These are phyloP conservation scores for Antarctomyces pellizariae DNA, from an alignment of 495 filamentous ascomycete species.

Conservation along the genomic window DNA sequence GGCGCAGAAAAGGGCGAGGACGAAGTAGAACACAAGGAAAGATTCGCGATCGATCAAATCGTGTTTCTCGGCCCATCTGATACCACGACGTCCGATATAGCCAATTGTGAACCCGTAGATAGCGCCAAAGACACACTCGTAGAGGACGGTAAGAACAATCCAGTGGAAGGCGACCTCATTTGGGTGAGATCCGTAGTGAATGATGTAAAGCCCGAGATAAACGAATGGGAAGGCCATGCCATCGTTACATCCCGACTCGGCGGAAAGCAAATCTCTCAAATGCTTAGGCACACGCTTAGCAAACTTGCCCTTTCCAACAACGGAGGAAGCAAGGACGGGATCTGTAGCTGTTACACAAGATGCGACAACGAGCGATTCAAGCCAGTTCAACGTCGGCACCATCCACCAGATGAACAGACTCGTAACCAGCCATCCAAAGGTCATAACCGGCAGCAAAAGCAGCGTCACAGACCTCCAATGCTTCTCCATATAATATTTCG, in stretches of 20 bases:
- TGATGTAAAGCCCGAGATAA: slow-evolving; percentile 75
- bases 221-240: slow-evolving; percentile 99
- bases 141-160: slow-evolving; percentile 77
- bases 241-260: slow-evolving; percentile 97
- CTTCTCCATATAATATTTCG: slow-evolving; percentile 90
- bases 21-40: slow-evolving; percentile 97
- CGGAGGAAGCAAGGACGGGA: slow-evolving; percentile 89
- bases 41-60: slow-evolving; percentile 87
- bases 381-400: slow-evolving; percentile 58
- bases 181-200: slow-evolving; percentile 47
- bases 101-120: slow-evolving; percentile 75
- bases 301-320: slow-evolving; percentile 97
- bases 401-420: slow-evolving; percentile 97
- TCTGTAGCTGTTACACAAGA: slow-evolving; percentile 97
- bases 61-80: slow-evolving; percentile 68
- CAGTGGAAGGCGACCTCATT: slow-evolving; percentile 57
- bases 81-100: slow-evolving; percentile 71
- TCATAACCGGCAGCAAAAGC: slow-evolving; percentile 88
- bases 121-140: slow-evolving; percentile 88
- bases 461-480: slow-evolving; percentile 90
- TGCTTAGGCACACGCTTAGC: slow-evolving; percentile 94
- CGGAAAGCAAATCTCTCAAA: slow-evolving; percentile 82
- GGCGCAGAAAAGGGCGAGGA: slow-evolving; percentile 86
- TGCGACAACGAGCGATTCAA: slow-evolving; percentile 65
- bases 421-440: slow-evolving; percentile 84